Evolutionary conservation across 2,329 filamentous ascomycete species (phyloP).

Genomic region (Neoscytalidium dimidiatum): DNA sequence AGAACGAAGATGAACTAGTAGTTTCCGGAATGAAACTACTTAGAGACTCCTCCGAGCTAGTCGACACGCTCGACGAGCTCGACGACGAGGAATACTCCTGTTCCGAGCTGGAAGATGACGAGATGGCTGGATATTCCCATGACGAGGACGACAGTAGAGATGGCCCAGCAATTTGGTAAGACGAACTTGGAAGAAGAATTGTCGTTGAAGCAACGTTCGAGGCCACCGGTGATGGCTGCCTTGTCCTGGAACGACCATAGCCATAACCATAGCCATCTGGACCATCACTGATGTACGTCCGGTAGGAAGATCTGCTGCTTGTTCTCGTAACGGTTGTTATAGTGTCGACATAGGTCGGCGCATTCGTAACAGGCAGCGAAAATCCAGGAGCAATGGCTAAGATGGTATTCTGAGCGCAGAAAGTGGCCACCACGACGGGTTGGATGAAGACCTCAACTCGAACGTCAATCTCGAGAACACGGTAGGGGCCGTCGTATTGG

Average conservation of each 20-base stretch:
- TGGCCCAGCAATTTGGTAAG: not conserved
- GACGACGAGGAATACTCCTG: not conserved
- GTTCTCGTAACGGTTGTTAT: not conserved
- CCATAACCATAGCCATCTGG: not conserved
- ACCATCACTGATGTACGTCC: not conserved
- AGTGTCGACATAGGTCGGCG: not conserved
- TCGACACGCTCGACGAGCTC: not conserved
- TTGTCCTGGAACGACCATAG: too few relatives aligned
- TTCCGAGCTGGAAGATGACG: not conserved
- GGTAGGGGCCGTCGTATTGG: not conserved
- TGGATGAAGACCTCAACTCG: not conserved
- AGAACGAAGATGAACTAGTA: not conserved
- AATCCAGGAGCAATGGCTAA: not conserved
- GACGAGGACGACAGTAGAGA: not conserved
- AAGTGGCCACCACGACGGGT: not conserved
- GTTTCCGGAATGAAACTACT: not conserved
- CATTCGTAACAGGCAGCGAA: not conserved
- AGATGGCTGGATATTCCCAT: too few relatives aligned
- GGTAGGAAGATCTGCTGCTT: not conserved
- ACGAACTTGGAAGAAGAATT: not conserved
- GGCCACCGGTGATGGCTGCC: not conserved
- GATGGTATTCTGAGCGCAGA: not conserved
- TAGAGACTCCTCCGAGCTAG: not conserved
- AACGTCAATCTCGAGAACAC: not conserved
- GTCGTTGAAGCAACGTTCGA: not conserved